These are phyloP conservation scores for Rhodotorula sp. DNA, from an alignment of 1,284 basidiomycete genomes.

Conservation along the genomic window DNA sequence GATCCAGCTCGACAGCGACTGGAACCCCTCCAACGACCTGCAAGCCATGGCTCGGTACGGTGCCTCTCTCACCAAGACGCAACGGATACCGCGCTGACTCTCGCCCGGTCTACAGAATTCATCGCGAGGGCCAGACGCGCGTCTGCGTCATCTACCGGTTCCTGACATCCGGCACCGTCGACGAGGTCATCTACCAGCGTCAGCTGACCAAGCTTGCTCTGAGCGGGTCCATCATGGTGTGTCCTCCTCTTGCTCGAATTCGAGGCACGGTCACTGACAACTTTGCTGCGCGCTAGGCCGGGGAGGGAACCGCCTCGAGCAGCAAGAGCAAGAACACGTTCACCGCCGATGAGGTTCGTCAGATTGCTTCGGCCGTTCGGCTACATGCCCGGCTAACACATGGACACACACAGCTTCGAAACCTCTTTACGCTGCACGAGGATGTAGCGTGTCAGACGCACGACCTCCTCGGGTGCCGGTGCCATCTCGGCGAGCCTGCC, in stretches of 20 bases:
- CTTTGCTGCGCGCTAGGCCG: slow-evolving; percentile 27
- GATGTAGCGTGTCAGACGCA: slow-evolving; percentile 87
- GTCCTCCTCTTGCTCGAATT: not conserved
- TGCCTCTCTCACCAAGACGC: not conserved
- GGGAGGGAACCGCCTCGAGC: slow-evolving; percentile 3
- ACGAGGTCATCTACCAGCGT: slow-evolving; percentile 59
- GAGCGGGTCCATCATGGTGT: slow-evolving; percentile 56
- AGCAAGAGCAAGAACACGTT: slow-evolving; percentile 61
- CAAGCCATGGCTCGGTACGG: slow-evolving; percentile 94
- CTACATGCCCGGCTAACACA: too few relatives aligned
- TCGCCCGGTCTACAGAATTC: slow-evolving; percentile 24
- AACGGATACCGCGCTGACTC: not conserved
- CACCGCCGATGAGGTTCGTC: slow-evolving; percentile 75
- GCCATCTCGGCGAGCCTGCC: slow-evolving; percentile 35
- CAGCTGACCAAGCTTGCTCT: slow-evolving; percentile 95
- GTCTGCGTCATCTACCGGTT: slow-evolving; percentile 79
- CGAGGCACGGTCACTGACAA: not conserved
- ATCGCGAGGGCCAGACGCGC: slow-evolving; percentile 81
- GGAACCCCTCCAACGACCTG: slow-evolving; percentile 91
- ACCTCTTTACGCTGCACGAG: slow-evolving; percentile 84
- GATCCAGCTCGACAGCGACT: slow-evolving; percentile 82
- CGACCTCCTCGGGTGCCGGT: slow-evolving; percentile 53
- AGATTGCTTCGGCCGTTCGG: not conserved
- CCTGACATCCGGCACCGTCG: slow-evolving; percentile 52
- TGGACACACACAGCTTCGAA: slow-evolving; percentile 61